These are phyloP conservation scores for Globisporangium acanthophoron DNA, from an alignment of 352 stramenopile species.

Conservation along the genomic window DNA sequence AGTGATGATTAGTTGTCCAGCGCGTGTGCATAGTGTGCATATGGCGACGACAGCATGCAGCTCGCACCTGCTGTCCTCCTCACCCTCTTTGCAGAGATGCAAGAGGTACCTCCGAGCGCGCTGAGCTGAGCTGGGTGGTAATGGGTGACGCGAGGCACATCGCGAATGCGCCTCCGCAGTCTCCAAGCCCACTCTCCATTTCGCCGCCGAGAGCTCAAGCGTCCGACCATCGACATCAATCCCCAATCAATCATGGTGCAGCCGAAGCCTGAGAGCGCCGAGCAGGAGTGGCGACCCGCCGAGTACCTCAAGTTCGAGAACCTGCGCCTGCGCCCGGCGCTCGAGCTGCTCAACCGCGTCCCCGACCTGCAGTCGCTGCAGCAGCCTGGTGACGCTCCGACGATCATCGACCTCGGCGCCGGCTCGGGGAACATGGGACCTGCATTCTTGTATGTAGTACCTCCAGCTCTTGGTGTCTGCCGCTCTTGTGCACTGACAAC, in stretches of 20 bases:
- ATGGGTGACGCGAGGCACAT: background rate
- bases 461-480: background rate
- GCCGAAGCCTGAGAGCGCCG: background rate
- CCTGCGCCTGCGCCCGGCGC: constrained; percentile 47
- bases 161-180: no score
- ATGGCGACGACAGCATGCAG: no score
- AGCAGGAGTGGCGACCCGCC: constrained; percentile 33
- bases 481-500: background rate
- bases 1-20: no score
- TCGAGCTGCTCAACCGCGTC: constrained; percentile 54
- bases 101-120: no score
- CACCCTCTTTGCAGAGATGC: no score
- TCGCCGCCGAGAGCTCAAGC: background rate
- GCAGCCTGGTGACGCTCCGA: constrained; percentile 7
- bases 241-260: background rate
- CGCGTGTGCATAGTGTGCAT: no score
- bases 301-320: constrained; percentile 65
- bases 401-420: constrained; percentile 59
- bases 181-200: background rate
- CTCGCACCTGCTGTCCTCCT: no score
- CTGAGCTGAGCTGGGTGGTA: background rate
- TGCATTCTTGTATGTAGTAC: constrained; percentile 39
- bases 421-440: constrained; percentile 68
- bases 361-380: constrained; percentile 14
- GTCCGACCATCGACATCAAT: background rate